Base-by-base conservation (phyloP, 2,329 filamentous ascomycete species). In the Sporothrix variecibatus region DNA sequence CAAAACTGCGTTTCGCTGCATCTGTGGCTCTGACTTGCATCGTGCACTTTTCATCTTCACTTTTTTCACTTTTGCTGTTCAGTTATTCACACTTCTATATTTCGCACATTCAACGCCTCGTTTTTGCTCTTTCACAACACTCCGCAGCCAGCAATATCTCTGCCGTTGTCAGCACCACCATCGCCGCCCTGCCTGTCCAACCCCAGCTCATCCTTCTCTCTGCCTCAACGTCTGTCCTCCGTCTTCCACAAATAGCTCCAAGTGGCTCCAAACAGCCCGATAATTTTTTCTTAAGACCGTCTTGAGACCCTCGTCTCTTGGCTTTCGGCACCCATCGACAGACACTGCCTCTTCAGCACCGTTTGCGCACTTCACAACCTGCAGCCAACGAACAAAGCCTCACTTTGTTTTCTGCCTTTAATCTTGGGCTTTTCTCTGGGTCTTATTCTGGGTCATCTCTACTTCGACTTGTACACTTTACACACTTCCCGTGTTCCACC, bases 171-270 rank as follows among this genome's bases (percentile, higher is more conserved):
- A 69, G 20, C 67, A 49, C n/a, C 31, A 38, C 67, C n/a, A 28
- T 23, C 62, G 26, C n/a, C 23, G n/a, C 31, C 68, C 31, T 56
- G 31, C 68, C 26, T 71, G 68, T 71, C 12, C 34, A 40, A 71
- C 68, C 31, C 31, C 68, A 58, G 34, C 49, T 58, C 43, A 20
- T 49, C 15, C 15, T 49, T 49, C 51, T 34, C n/a, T 17, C 46
- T 23, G 31, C 46, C 51, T 60, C 38, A n/a, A 43, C 68, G 34
- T 43, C 9, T 58, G 34, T 26, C 68, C 20, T 17, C 67, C 9
- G 67, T 28, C 67, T 58, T 40, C 68, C 51, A 60, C 68, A 71
- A 58, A 58, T 38, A 40, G 9, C 68, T n/a, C 60, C 60, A 64
- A 2, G 34, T 34, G 34, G 34, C 34, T 34, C 34, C 34, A 34